Conservation (phyloP, 2,329 filamentous ascomycete species). For the Ophiocordyceps camponoti-floridani region DNA sequence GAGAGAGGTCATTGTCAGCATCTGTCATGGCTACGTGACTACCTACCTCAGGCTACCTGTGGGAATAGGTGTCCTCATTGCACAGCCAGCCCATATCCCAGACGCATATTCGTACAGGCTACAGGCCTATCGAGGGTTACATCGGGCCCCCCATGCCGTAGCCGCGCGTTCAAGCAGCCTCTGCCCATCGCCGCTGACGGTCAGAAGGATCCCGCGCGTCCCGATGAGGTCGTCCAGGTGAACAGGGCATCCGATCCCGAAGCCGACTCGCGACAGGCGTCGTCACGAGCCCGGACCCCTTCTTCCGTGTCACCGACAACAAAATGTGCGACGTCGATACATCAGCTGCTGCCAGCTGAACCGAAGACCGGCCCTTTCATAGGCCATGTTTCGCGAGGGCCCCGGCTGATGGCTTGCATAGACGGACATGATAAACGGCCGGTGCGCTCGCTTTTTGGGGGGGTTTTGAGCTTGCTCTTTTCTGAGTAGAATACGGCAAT, state of each 20-base stretch:
- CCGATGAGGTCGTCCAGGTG: too few species aligned
- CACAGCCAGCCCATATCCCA: too few species aligned
- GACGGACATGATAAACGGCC: neutral
- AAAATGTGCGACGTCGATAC: neutral
- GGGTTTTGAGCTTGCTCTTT: too few species aligned
- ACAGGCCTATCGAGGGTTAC: neutral
- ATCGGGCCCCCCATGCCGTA: neutral
- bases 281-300: neutral
- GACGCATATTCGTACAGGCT: too few species aligned
- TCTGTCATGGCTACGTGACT: too few species aligned
- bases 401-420: neutral
- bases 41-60: too few species aligned
- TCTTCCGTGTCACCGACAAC: neutral
- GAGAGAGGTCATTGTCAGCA: too few species aligned
- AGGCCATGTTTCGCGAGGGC: neutral
- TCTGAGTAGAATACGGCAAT: too few species aligned
- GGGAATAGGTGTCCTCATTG: too few species aligned
- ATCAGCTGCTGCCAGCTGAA: neutral
- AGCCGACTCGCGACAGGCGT: neutral
- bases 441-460: neutral
- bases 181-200: too few species aligned
- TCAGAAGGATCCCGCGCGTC: too few species aligned
- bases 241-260: too few species aligned
- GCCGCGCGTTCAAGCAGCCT: neutral
- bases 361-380: neutral